These are phyloP conservation scores for Pseudopyrenochaeta lycopersici DNA, from an alignment of 2,329 filamentous ascomycete genomes.

Conservation along the genomic window DNA sequence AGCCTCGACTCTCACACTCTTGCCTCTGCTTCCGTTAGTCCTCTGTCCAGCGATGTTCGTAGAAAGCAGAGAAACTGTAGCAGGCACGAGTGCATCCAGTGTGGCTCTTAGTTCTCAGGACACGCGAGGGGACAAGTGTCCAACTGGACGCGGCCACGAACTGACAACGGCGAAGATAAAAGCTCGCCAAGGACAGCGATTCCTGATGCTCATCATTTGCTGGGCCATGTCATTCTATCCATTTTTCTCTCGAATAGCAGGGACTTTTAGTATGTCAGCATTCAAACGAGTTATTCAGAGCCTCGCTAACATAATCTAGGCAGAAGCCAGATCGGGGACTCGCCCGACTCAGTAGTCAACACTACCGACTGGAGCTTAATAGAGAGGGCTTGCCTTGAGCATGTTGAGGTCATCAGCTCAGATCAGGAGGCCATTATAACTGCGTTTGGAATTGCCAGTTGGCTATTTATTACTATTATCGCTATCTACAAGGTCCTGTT, in stretches of 20 bases:
- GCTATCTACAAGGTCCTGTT: slow-evolving; percentile 11
- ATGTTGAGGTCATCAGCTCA: too few relatives aligned
- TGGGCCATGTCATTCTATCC: slow-evolving; percentile 26
- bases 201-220: slow-evolving; percentile 20
- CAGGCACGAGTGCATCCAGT: too few relatives aligned
- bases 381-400: slow-evolving; percentile 10
- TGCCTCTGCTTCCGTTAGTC: slow-evolving; percentile 24
- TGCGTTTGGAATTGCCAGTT: too few relatives aligned
- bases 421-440: too few relatives aligned
- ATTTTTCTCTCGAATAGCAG: slow-evolving; percentile 25
- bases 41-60: slow-evolving; percentile 2
- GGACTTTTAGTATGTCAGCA: slow-evolving; percentile 16
- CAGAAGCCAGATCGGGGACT: slow-evolving; percentile 10
- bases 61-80: neutral
- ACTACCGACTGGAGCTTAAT: slow-evolving; percentile 15
- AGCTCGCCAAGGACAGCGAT: slow-evolving; percentile 12
- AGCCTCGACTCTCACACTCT: slow-evolving; percentile 23
- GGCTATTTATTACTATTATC: slow-evolving; percentile 11
- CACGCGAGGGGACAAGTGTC: too few relatives aligned
- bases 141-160: neutral
- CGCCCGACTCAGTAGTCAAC: slow-evolving; percentile 8
- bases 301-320: slow-evolving; percentile 3
- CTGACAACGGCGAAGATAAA: neutral
- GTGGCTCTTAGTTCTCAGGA: too few relatives aligned
- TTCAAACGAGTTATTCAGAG: too few relatives aligned